Base-by-base conservation (phyloP, 2,329 filamentous ascomycete species). In the Neophaeococcomyces mojaviensis region DNA sequence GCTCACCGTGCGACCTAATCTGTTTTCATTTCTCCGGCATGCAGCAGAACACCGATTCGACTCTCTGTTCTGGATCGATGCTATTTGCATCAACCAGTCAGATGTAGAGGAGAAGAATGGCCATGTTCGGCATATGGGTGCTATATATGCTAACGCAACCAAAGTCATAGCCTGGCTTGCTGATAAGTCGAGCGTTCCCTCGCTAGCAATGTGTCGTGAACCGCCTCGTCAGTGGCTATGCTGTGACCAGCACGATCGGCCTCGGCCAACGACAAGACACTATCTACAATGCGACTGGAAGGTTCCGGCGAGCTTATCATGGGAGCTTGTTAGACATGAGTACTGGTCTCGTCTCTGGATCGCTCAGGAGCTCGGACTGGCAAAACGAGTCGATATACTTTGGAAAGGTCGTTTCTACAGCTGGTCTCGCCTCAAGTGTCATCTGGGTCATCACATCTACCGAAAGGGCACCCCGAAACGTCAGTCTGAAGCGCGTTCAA, bases 51-150 rank as follows among this genome's bases (percentile, higher is more conserved):
- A 28, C 24, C 24, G 24, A 28, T 28, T 28, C 10, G 24, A 28
- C 24, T 28, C 24, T 10, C 19, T 39, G 31, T 44, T 48, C 31
- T 48, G 46, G 46, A 45, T 45, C 19, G 46, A 48, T 39, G 36
- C 46, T n/a, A 45, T 48, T 30, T 46, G 46, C 33, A 48, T 48
- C 39, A 33, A 48, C n/a, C 46, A 48, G 20, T 20, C 10, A 7
- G 40, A 48, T 33, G 15, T 24, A 3, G 31, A 43, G 10, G 46
- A 48, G 30, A 48, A 45, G 33, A 44, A 35, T 12, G 15, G 20
- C 12, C 31, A 36, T 10, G 46, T 48, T 7, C 26, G 24, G 9
- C 22, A 30, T 15, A 48, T 48, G 46, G 41, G 41, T 13, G 16
- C 31, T n/a, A 44, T 44, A 8, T 44, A 44, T 32, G 16, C 28